phyloP scores from a whole-genome alignment of 345 rosid species.

The Camelina laxa region DNA sequence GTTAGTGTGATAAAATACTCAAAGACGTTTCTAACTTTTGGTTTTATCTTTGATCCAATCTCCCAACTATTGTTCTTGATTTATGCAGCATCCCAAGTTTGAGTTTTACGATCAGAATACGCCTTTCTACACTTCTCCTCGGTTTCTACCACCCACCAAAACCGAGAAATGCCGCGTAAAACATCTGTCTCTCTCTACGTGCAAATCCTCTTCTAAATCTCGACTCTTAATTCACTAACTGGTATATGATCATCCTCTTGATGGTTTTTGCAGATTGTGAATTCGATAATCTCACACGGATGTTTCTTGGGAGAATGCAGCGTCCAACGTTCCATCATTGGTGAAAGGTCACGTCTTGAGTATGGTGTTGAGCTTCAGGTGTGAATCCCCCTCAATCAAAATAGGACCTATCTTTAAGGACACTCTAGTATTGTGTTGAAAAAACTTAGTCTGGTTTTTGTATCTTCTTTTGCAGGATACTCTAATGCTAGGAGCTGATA shows the following conservation, averaged over 20 bases:
- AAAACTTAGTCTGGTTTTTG: not conserved
- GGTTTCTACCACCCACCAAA: slow-evolving; percentile 89
- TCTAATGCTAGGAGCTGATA: slow-evolving; percentile 89
- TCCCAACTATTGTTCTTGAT: slow-evolving; percentile 10
- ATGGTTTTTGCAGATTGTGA: slow-evolving; percentile 53
- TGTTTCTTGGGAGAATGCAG: slow-evolving; percentile 90
- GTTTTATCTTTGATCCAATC: not conserved
- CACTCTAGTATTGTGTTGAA: not conserved
- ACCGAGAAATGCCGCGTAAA: slow-evolving; percentile 79
- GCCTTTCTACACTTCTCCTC: slow-evolving; percentile 93
- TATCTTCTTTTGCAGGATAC: slow-evolving; percentile 62
- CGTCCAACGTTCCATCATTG: slow-evolving; percentile 77
- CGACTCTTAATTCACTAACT: not conserved
- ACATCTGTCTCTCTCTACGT: not conserved
- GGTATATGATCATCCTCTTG: too few species aligned
- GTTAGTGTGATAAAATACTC: slow-evolving; percentile 44
- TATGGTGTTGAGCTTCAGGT: slow-evolving; percentile 89
- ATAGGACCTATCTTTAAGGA: slow-evolving; percentile 7
- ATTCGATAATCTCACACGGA: slow-evolving; percentile 92
- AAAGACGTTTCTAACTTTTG: not conserved
- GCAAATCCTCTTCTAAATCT: not conserved
- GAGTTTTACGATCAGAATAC: slow-evolving; percentile 88
- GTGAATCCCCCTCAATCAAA: not conserved
- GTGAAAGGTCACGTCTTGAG: slow-evolving; percentile 91
- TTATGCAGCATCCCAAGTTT: slow-evolving; percentile 69